A percentile compares a stretch with the other conserved stretches of the same genome.
phyloP scores from a whole-genome alignment of 371 early-diverging fungal genomes.

The Phascolomyces articulosus region DNA sequence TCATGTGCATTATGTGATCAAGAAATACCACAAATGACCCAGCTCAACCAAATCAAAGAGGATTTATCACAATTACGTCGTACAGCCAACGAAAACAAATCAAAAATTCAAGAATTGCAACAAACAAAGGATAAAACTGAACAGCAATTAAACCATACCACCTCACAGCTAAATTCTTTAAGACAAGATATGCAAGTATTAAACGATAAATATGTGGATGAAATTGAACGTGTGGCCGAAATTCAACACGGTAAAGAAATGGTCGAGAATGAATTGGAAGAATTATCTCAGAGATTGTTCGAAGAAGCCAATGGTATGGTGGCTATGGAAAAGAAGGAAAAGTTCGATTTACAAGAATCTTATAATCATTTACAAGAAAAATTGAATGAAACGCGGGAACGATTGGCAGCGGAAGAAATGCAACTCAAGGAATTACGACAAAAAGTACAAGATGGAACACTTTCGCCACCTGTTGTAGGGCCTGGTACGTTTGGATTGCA shows the following conservation, averaged over 20 bases:
- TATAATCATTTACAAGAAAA: conserved; percentile 60
- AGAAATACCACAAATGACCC: conserved; percentile 51
- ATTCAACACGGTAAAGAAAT: conserved; percentile 84
- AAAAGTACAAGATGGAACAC: conserved; percentile 62
- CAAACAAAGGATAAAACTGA: conserved; percentile 44
- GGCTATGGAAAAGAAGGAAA: conserved; percentile 68
- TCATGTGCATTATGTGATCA: conserved; percentile 60
- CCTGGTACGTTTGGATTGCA: neutral
- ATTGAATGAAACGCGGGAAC: conserved; percentile 66
- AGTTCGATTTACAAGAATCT: conserved; percentile 60
- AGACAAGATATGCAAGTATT: conserved; percentile 57
- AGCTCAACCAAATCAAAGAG: conserved; percentile 36
- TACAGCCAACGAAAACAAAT: conserved; percentile 36
- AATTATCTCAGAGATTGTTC: conserved; percentile 79
- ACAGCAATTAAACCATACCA: conserved; percentile 41
- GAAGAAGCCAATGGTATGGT: conserved; percentile 91
- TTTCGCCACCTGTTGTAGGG: neutral
- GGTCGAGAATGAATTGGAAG: conserved; percentile 86
- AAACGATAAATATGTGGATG: conserved; percentile 79
- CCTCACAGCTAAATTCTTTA: conserved; percentile 47
- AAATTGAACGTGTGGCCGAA: conserved; percentile 89
- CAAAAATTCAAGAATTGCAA: conserved; percentile 37
- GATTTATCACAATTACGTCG: conserved; percentile 43
- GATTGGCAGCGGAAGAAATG: conserved; percentile 70
- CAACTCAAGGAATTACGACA: conserved; percentile 75